Evolutionary conservation across 441 rosid species (phyloP).

Genomic region (Erodium moschatum): DNA sequence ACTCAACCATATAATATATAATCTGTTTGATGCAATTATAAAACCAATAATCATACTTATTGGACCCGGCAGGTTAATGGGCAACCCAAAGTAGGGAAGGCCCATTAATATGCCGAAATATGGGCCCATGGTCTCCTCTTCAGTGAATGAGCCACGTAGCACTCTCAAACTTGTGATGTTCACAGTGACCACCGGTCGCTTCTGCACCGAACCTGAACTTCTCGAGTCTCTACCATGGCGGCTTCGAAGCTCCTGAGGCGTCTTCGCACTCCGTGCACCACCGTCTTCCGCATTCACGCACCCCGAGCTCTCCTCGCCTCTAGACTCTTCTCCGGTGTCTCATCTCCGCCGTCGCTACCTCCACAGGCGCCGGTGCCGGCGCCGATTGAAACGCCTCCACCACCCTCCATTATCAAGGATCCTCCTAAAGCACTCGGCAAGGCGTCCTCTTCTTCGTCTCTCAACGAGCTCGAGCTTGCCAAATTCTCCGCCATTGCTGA

Average conservation of each 20-base stretch:
- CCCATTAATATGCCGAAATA: too few species aligned
- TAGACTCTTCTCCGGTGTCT: background rate
- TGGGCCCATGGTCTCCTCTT: too few species aligned
- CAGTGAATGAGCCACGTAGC: background rate
- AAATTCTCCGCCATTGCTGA: slow-evolving; percentile 89
- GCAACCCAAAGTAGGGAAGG: too few species aligned
- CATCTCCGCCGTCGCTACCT: background rate
- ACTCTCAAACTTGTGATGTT: background rate
- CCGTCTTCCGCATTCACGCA: background rate
- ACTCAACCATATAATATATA: too few species aligned
- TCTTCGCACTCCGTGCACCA: slow-evolving; percentile 1
- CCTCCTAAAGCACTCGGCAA: background rate
- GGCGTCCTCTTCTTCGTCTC: slow-evolving; percentile 37
- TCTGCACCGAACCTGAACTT: background rate
- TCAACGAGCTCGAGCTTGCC: slow-evolving; percentile 60
- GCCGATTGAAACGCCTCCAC: too few species aligned
- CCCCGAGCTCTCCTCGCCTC: background rate
- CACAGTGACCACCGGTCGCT: background rate
- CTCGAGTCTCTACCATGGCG: background rate
- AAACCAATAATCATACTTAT: too few species aligned
- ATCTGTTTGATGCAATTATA: too few species aligned
- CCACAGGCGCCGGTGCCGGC: too few species aligned
- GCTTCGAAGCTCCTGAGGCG: background rate
- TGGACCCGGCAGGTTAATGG: too few species aligned
- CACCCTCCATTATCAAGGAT: background rate